These are phyloP conservation scores for Yamadazyma sp. DNA, from an alignment of 1,139 yeast genomes.

Conservation along the genomic window DNA sequence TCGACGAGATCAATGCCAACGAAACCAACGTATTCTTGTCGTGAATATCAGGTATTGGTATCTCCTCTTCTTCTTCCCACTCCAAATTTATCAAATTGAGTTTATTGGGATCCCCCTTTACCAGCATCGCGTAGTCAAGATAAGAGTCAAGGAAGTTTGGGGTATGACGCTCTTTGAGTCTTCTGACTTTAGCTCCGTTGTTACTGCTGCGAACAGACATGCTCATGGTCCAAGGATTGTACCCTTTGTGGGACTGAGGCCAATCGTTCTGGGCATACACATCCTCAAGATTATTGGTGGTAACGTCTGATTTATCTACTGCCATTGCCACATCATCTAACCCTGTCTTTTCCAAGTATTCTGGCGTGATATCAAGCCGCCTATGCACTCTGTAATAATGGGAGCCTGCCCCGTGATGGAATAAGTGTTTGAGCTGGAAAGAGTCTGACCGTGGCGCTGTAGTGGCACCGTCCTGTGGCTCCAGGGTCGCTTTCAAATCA, in stretches of 20 bases:
- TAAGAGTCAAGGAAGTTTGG: slow-evolving; percentile 70
- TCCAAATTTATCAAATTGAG: slow-evolving; percentile 49
- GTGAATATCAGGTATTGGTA: slow-evolving; percentile 67
- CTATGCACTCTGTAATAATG: slow-evolving; percentile 34
- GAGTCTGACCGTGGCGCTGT: slow-evolving; percentile 3
- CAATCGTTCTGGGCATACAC: slow-evolving; percentile 35
- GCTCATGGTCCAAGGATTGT: slow-evolving; percentile 45
- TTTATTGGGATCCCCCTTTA: slow-evolving; percentile 43
- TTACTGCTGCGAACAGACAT: slow-evolving; percentile 26
- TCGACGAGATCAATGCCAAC: slow-evolving; percentile 83
- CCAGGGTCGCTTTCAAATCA: not conserved
- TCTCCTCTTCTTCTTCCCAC: slow-evolving; percentile 50
- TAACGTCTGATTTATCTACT: slow-evolving; percentile 4
- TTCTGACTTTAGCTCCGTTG: slow-evolving; percentile 28
- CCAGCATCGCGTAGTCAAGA: slow-evolving; percentile 53
- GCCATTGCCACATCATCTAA: slow-evolving; percentile 7
- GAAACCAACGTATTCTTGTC: slow-evolving; percentile 73
- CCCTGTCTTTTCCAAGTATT: slow-evolving; percentile 12
- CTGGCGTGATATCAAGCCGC: slow-evolving; percentile 46
- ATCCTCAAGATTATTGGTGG: slow-evolving; percentile 23
- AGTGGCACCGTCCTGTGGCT: not conserved
- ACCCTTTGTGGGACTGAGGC: slow-evolving; percentile 34
- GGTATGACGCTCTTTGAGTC: slow-evolving; percentile 56
- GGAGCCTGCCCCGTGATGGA: slow-evolving; percentile 51
- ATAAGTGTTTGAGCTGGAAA: slow-evolving; percentile 46